These are phyloP conservation scores for Chlorophyllum brunneum DNA, from an alignment of 768 basidiomycete species.

Conservation along the genomic window DNA sequence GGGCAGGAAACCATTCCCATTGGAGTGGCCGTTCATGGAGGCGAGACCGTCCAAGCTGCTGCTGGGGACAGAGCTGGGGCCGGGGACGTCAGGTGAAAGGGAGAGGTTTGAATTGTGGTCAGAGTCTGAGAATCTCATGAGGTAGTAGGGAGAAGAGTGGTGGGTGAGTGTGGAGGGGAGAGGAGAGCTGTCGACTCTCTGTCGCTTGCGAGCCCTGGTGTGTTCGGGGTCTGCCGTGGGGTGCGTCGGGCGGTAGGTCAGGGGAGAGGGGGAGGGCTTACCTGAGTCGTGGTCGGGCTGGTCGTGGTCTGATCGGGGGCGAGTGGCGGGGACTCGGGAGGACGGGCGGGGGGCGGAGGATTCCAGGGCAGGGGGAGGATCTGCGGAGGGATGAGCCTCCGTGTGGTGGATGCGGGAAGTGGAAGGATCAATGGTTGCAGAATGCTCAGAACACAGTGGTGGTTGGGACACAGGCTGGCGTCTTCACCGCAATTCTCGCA, in stretches of 20 bases:
- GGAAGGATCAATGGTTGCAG: slow-evolving; percentile 63
- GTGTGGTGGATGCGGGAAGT: slow-evolving; percentile 50
- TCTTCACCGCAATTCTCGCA: slow-evolving; percentile 15
- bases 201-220: slow-evolving; percentile 65
- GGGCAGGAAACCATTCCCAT: slow-evolving; percentile 33
- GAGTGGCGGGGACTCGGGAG: slow-evolving; percentile 59
- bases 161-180: no score
- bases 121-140: slow-evolving; percentile 51
- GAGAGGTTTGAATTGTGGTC: no score
- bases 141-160: slow-evolving; percentile 16
- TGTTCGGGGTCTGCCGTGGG: slow-evolving; percentile 44
- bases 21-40: slow-evolving; percentile 33
- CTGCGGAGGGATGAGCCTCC: slow-evolving; percentile 47
- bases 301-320: slow-evolving; percentile 57
- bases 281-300: no score
- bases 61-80: slow-evolving; percentile 42
- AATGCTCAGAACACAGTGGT: slow-evolving; percentile 15
- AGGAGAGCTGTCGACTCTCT: slow-evolving; percentile 48
- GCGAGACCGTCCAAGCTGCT: slow-evolving; percentile 20
- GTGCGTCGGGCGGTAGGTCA: slow-evolving; percentile 10
- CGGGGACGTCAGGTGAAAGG: slow-evolving; percentile 42
- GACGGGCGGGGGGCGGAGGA: slow-evolving; percentile 47
- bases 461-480: slow-evolving; percentile 14
- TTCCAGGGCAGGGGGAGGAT: slow-evolving; percentile 46
- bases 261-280: slow-evolving; percentile 8